Conservation (phyloP, 306 rosid species). For the Myrica gale region DNA sequence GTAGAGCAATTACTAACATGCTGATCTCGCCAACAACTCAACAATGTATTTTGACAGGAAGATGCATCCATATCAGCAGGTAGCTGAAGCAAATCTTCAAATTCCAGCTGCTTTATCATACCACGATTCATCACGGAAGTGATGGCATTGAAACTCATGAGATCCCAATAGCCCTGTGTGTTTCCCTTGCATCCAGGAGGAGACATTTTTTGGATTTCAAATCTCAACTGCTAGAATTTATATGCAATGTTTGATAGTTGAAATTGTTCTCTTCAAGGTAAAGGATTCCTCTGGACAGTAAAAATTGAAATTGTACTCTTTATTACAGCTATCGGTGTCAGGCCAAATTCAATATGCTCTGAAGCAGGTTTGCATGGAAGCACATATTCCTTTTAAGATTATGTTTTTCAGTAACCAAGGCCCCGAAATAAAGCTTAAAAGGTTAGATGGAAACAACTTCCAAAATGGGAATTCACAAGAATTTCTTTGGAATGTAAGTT, state of each 20-base stretch:
- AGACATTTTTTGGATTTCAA: background rate
- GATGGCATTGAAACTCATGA: slow-evolving; percentile 73
- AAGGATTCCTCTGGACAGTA: background rate
- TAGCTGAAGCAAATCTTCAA: slow-evolving; percentile 68
- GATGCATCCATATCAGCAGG: slow-evolving; percentile 71
- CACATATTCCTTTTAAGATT: background rate
- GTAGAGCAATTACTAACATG: slow-evolving; percentile 37
- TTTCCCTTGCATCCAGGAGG: slow-evolving; percentile 33
- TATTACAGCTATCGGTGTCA: background rate
- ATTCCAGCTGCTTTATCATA: slow-evolving; percentile 68
- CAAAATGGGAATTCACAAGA: background rate
- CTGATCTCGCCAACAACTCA: slow-evolving; percentile 67
- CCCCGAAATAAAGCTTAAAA: background rate
- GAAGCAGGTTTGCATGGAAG: no score
- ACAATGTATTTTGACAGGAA: slow-evolving; percentile 60
- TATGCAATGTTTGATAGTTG: background rate
- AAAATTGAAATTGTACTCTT: background rate
- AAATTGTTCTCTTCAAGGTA: background rate
- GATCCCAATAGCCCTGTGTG: slow-evolving; percentile 50
- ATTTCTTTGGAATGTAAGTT: background rate
- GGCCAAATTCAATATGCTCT: background rate
- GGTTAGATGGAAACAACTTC: background rate
- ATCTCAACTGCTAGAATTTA: background rate
- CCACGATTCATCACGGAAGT: slow-evolving; percentile 70
- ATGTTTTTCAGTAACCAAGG: background rate